Evolutionary conservation across 805 yeast species (phyloP).

Genomic region (Diddensiella transvaalensis): DNA sequence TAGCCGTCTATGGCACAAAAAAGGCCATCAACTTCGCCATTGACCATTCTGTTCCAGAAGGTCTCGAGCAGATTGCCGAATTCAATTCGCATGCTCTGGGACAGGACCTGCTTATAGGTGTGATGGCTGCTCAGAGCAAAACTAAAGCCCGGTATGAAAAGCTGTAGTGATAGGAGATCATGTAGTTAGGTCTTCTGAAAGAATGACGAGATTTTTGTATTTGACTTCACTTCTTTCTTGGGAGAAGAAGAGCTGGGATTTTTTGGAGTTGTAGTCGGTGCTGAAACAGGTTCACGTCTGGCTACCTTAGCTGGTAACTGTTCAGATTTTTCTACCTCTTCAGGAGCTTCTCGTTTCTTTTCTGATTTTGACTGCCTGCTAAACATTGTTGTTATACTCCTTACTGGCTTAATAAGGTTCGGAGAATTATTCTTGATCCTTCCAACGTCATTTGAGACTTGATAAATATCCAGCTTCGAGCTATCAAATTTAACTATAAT

Average conservation of each 20-base stretch:
- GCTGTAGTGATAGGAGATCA: conserved; percentile 20
- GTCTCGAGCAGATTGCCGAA: conserved; percentile 50
- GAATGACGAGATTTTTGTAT: conserved; percentile 4
- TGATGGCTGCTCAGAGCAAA: conserved; percentile 28
- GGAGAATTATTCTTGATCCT: conserved; percentile 48
- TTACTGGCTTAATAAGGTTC: conserved; percentile 36
- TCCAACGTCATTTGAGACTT: conserved; percentile 64
- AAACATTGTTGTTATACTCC: conserved; percentile 13
- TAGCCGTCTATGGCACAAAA: conserved; percentile 67
- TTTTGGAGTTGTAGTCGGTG: not conserved
- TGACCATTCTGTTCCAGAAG: conserved; percentile 41
- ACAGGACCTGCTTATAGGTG: conserved; percentile 32
- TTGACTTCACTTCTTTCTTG: not conserved
- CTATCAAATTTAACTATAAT: conserved; percentile 40
- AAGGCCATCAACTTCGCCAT: conserved; percentile 45
- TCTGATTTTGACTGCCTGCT: not conserved
- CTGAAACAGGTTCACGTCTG: not conserved
- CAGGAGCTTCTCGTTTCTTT: not conserved
- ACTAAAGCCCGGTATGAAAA: conserved; percentile 30
- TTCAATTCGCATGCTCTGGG: conserved; percentile 45
- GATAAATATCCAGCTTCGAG: conserved; percentile 45
- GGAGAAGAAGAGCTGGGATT: not conserved
- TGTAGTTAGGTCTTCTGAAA: conserved; percentile 3
- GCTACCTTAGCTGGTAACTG: not conserved
- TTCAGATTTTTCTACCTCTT: not conserved